These are phyloP conservation scores for Ricinus communis DNA, from an alignment of 345 rosid genomes.

Conservation along the genomic window DNA sequence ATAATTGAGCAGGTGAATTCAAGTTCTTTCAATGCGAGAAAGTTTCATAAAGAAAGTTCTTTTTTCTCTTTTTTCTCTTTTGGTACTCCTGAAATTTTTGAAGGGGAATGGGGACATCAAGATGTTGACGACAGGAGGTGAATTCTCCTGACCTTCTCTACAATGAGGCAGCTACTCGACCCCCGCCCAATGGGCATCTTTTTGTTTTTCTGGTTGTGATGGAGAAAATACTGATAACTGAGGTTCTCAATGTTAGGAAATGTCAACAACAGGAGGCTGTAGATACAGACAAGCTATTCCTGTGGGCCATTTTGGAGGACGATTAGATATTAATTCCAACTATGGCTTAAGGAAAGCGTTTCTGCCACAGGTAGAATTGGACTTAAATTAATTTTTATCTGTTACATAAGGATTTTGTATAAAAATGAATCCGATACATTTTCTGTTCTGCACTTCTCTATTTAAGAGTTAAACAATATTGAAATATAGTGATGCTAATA, in stretches of 20 bases:
- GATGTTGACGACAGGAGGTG: too few species aligned
- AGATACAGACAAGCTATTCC: slow-evolving; percentile 90
- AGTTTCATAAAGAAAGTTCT: too few species aligned
- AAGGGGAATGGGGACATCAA: too few species aligned
- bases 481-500: not conserved
- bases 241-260: slow-evolving; percentile 44
- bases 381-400: not conserved
- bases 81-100: too few species aligned
- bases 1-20: slow-evolving; percentile 75
- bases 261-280: slow-evolving; percentile 66
- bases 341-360: slow-evolving; percentile 70
- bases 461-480: too few species aligned
- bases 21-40: not conserved
- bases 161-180: too few species aligned
- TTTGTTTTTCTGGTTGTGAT: too few species aligned
- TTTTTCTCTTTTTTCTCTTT: too few species aligned
- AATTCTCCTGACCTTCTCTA: too few species aligned
- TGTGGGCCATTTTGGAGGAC: slow-evolving; percentile 62
- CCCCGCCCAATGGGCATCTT: too few species aligned
- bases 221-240: not conserved
- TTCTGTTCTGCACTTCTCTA: not conserved
- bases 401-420: not conserved
- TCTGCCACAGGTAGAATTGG: slow-evolving; percentile 61
- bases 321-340: slow-evolving; percentile 65
- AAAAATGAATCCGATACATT: not conserved